A percentile compares a stretch with the other conserved stretches of the same genome.
Evolutionary conservation across 1,284 basidiomycete genomes (phyloP).

Genomic region (Austropuccinia psidii): DNA sequence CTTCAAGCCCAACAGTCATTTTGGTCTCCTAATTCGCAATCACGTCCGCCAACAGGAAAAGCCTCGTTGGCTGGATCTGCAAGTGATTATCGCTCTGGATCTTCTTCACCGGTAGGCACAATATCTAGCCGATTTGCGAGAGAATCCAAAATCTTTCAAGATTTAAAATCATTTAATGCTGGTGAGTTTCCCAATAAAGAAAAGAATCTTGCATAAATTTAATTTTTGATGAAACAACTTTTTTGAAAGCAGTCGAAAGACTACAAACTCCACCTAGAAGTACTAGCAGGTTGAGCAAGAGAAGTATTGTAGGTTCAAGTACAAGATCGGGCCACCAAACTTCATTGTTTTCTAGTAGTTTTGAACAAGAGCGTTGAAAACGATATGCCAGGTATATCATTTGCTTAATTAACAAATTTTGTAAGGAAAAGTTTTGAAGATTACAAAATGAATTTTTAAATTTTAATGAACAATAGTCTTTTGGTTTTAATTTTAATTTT

Average conservation of each 20-base stretch:
- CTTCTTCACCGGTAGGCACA: conserved; percentile 20
- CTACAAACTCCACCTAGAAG: conserved; percentile 9
- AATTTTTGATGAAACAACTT: not conserved
- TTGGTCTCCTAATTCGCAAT: not conserved
- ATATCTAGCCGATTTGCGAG: conserved; percentile 16
- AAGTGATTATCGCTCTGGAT: not conserved
- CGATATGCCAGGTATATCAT: too few species aligned
- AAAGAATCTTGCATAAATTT: not conserved
- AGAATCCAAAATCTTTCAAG: conserved; percentile 22
- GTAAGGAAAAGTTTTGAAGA: too few species aligned
- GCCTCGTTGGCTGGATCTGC: not conserved
- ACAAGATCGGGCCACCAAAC: not conserved
- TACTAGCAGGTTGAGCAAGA: conserved; percentile 3
- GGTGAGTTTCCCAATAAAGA: not conserved
- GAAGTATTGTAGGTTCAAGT: not conserved
- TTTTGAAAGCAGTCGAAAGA: conserved; percentile 4
- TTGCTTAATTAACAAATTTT: too few species aligned
- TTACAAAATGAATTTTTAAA: too few species aligned
- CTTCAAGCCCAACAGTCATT: conserved; percentile 13
- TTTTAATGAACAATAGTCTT: too few species aligned
- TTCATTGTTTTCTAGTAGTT: too few species aligned
- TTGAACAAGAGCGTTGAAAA: not conserved
- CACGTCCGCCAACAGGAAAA: not conserved
- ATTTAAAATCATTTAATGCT: conserved; percentile 18
- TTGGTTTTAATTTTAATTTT: too few species aligned